phyloP scores from a whole-genome alignment of 2,329 filamentous ascomycete species.

The Macrophomina tecta region DNA sequence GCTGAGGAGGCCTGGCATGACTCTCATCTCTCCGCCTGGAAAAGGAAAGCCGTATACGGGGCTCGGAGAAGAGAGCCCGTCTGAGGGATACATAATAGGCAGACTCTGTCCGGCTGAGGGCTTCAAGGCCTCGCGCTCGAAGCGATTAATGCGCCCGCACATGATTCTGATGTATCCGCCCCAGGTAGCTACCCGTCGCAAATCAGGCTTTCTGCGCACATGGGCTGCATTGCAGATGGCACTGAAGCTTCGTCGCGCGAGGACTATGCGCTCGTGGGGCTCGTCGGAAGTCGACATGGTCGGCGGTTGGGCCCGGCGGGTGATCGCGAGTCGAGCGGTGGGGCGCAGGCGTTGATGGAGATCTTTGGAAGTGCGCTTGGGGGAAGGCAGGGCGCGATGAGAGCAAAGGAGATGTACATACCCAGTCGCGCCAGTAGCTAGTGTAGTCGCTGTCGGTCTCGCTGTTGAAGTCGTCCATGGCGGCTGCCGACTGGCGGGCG shows the following conservation, averaged over 20 bases:
- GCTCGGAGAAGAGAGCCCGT: not conserved
- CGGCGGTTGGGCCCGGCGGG: slow-evolving; percentile 14
- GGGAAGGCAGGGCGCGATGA: not conserved
- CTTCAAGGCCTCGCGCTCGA: not conserved
- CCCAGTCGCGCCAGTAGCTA: slow-evolving; percentile 99
- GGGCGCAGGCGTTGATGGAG: slow-evolving; percentile 10
- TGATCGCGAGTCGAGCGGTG: slow-evolving; percentile 12
- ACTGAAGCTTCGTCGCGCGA: not conserved
- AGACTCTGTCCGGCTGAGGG: not conserved
- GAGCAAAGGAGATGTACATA: slow-evolving; percentile 58
- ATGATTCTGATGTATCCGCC: not conserved
- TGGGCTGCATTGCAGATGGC: not conserved
- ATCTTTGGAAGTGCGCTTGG: not conserved
- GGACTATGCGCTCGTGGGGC: not conserved
- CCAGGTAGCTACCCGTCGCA: not conserved
- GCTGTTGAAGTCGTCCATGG: slow-evolving; percentile 96
- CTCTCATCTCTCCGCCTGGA: not conserved
- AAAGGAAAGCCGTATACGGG: not conserved
- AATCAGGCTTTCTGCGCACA: not conserved
- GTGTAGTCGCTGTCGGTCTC: slow-evolving; percentile 99
- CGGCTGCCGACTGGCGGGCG: slow-evolving; percentile 27
- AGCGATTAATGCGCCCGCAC: slow-evolving; percentile 7
- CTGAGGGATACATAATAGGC: not conserved
- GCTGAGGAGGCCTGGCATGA: not conserved
- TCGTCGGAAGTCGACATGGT: slow-evolving; percentile 11